Evolutionary conservation across 1,284 basidiomycete species (phyloP), one percentile per base, ranked within the genome.

Genomic region (Cystobasidiaceae sp.): DNA sequence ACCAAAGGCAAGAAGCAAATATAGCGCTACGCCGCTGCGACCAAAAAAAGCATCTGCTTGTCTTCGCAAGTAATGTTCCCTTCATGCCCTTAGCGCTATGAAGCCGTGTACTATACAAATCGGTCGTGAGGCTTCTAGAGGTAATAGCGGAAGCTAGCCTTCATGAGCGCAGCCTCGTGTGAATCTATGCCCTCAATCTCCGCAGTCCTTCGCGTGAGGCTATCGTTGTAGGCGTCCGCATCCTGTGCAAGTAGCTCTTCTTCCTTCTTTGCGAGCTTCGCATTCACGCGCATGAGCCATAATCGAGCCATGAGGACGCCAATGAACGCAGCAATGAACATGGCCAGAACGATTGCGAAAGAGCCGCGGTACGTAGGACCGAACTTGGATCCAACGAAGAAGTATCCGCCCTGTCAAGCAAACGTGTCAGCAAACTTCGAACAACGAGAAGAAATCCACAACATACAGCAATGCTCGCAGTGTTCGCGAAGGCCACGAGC

Each of bases 401-500:
- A 57, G 55, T 57, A 57, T 27, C 34, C 43, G 7, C 39, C 6
- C 11, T 17, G 25, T 11, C 3, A 5, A 27, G 17, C 13, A 43
- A 21, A 46, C 9, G 9, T 21, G 21, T 4, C 52, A 57, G 15
- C 2, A 33, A 45, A n/a, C n/a, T 7, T 30, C 28, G 19, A 25
- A 27, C 2, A 23, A 15, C 25, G 23, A 5, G 17, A 41, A 2
- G 2, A n/a, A 9, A 15, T n/a, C 1, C 13, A 17, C 21, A 33
- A 7, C 39, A 32, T 19, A 33, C 56, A 8, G 56, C 56, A 27
- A 59, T 59, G 43, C 34, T 59, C 13, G 56, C 56, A 15, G 56
- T 59, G 44, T 59, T 59, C 23, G 56, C 34, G 25, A 59, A 59
- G 23, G 56, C 56, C 13, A 32, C 41, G 25, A 59, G 56, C 25